These are phyloP conservation scores for Candida vartiovaarae DNA, from an alignment of 805 yeast genomes.

Conservation along the genomic window DNA sequence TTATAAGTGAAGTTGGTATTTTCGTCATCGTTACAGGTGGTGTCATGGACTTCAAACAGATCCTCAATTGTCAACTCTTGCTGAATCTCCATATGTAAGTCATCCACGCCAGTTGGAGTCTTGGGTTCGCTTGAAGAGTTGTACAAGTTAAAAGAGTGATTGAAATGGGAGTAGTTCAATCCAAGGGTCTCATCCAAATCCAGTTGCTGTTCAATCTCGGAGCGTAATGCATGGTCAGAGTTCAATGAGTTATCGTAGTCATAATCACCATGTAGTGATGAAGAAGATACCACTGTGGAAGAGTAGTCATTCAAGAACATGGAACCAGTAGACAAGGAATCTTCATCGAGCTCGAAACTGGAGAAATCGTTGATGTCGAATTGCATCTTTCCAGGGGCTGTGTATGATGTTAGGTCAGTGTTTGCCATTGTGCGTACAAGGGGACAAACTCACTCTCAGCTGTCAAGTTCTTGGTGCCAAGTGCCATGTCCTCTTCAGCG, in stretches of 20 bases:
- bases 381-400: constrained; percentile 11
- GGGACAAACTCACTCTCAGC: constrained; percentile 5
- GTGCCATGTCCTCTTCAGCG: background rate
- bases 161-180: background rate
- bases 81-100: background rate
- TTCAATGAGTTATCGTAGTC: background rate
- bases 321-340: constrained; percentile 12
- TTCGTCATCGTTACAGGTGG: background rate
- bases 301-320: constrained; percentile 17
- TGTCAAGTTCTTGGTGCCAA: constrained; percentile 1
- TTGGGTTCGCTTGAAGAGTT: background rate
- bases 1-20: background rate
- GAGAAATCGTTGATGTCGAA: constrained; percentile 21
- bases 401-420: background rate
- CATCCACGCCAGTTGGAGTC: background rate
- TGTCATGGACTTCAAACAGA: background rate
- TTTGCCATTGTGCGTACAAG: background rate
- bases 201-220: background rate
- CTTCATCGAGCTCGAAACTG: constrained; percentile 19
- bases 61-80: background rate
- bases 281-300: background rate
- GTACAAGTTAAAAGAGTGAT: background rate
- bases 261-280: background rate
- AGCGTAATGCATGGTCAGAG: background rate
- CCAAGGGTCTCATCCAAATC: background rate